Evolutionary conservation across 371 early-diverging fungal genomes (phyloP), one percentile per base, ranked within the genome.

Genomic region (Entomophthora muscae): DNA sequence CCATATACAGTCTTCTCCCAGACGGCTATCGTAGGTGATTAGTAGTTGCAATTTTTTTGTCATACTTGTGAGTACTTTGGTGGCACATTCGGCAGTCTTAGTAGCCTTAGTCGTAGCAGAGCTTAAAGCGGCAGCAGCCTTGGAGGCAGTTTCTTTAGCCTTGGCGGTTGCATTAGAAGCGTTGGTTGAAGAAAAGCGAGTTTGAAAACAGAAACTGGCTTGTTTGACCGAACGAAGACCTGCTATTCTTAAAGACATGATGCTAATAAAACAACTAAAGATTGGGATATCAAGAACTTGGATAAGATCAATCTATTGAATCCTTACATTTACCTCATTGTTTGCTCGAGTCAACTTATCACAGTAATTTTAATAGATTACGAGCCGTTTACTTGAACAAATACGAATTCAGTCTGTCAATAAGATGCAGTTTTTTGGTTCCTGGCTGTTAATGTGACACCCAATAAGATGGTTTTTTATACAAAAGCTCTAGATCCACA

Each of bases 1-100:
- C 69, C 13, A 71, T 75, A 3, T 68, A 79, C 13, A 72, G 75
- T 29, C 75, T 78, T 3, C 71, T 73, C 17, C 83, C 77, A 0
- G 78, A 32, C 5, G 13, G 17, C 61, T 61, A 58, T 27, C 17
- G 12, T 57, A 28, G 42, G 5, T 10, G 17, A 42, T 5, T 17
- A 42, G 42, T 42, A 42, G 17, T 10, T 17, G 17, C 5, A 10
- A 42, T 5, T 10, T 5, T 42, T 5, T 42, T 42, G 10, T 42
- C 42, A 10, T 42, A 42, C 42, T 10, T 5, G 42, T 10, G 17
- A 42, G 17, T 17, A 42, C 17, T 42, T 42, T 42, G 17, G 42
- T 10, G 42, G 42, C 42, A 42, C 42, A 42, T 10, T 42, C 42
- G 17, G 42, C 42, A 17, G 5, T 10, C 17, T 42, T 42, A 42